Evolutionary conservation across 495 filamentous ascomycete genomes (phyloP).

Genomic region (Physcia stellaris): DNA sequence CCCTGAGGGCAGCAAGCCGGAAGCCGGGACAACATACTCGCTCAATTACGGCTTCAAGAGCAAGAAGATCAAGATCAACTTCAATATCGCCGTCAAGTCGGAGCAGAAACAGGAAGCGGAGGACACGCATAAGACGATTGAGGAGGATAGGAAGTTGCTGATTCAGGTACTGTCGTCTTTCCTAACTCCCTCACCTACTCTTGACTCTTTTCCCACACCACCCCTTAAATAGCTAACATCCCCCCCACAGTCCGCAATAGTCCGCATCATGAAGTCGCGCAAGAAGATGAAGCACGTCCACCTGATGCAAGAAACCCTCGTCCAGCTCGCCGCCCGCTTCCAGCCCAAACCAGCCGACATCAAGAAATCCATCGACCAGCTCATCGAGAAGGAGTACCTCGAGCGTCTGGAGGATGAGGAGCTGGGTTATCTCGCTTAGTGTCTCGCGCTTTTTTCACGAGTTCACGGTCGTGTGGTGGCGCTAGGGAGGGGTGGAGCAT

Average conservation of each 20-base stretch:
- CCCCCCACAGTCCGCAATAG: conserved; percentile 70
- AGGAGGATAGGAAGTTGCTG: conserved; percentile 90
- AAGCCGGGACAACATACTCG: conserved; percentile 57
- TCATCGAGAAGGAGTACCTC: conserved; percentile 98
- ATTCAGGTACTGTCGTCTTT: conserved; percentile 77
- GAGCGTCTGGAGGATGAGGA: conserved; percentile 81
- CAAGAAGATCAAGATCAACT: conserved; percentile 93
- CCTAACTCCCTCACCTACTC: too few species aligned
- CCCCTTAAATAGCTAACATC: conserved; percentile 15
- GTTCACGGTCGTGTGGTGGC: too few species aligned
- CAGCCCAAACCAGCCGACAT: conserved; percentile 86
- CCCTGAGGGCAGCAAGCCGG: conserved; percentile 61
- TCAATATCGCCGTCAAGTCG: conserved; percentile 87
- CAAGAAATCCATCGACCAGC: conserved; percentile 98
- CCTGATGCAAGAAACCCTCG: conserved; percentile 86
- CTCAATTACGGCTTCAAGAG: conserved; percentile 92
- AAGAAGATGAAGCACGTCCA: conserved; percentile 96
- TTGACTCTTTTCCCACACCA: neutral
- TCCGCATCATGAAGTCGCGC: conserved; percentile 98
- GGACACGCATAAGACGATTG: conserved; percentile 98
- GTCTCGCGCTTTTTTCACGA: too few species aligned
- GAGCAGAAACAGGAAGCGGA: conserved; percentile 91
- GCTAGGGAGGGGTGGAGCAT: too few species aligned
- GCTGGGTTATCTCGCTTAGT: conserved; percentile 82
- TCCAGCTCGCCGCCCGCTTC: conserved; percentile 89